These are phyloP conservation scores for Phytophthora pistaciae DNA, from an alignment of 352 stramenopile species.

Conservation along the genomic window DNA sequence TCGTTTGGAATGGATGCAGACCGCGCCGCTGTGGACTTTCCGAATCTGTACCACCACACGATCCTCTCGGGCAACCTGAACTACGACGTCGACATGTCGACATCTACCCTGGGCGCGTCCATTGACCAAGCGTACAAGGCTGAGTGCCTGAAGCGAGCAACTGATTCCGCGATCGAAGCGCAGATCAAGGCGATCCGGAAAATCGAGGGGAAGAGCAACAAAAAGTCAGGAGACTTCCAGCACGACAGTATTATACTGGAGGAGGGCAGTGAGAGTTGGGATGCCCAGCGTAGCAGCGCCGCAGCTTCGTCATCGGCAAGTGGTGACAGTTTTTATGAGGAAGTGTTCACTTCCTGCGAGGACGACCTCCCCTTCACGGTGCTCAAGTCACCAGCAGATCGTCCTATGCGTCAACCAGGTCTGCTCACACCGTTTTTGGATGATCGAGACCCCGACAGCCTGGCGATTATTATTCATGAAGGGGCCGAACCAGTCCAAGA, in stretches of 20 bases:
- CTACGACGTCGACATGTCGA: conserved; percentile 74
- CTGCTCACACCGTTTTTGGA: conserved; percentile 41
- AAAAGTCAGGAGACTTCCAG: conserved; percentile 17
- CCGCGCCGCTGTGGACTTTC: conserved; percentile 78
- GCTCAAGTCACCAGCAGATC: conserved; percentile 50
- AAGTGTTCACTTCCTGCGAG: conserved; percentile 59
- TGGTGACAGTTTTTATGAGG: conserved; percentile 55
- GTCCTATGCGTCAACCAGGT: background rate
- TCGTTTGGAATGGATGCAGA: conserved; percentile 87
- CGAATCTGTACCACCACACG: conserved; percentile 88
- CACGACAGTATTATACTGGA: conserved; percentile 20
- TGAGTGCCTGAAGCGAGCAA: conserved; percentile 64
- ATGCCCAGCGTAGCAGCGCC: conserved; percentile 24
- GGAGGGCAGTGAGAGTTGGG: conserved; percentile 22
- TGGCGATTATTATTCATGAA: conserved; percentile 43
- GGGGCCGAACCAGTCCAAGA: conserved; percentile 13
- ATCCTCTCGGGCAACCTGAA: conserved; percentile 86
- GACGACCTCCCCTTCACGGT: conserved; percentile 73
- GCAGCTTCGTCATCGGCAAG: conserved; percentile 31
- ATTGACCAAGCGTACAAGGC: conserved; percentile 86
- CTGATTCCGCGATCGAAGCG: conserved; percentile 65
- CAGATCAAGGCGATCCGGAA: conserved; percentile 60
- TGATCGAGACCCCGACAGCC: conserved; percentile 12
- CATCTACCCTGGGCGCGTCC: conserved; percentile 34
- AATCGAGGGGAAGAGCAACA: background rate